Percentiles rank a stretch among this genome's conserved stretches.
Evolutionary conservation across 768 basidiomycete species (phyloP).

Genomic region (Tephrocybe sp.): DNA sequence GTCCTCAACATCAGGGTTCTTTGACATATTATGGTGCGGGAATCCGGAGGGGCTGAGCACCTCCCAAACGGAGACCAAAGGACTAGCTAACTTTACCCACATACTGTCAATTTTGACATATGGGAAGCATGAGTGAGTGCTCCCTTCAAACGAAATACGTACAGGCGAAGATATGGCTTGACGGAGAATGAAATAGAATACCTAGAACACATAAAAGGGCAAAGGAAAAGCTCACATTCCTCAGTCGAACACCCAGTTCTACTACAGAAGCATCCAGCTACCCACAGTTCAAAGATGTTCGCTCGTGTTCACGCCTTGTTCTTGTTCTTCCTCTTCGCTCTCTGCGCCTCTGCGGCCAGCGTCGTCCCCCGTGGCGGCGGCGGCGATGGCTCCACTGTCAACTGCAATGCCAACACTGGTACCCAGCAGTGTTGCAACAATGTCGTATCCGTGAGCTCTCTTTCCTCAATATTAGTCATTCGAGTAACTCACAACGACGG

Average conservation of each 20-base stretch:
- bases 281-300: slow-evolving; percentile 10
- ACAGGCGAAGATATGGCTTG: background rate
- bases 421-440: slow-evolving; percentile 8
- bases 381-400: background rate
- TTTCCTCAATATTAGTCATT: background rate
- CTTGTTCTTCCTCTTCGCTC: slow-evolving; percentile 12
- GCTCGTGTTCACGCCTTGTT: slow-evolving; percentile 8
- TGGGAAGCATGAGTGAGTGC: background rate
- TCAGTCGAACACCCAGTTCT: slow-evolving; percentile 13
- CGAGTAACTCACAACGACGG: background rate
- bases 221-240: background rate
- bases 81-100: background rate
- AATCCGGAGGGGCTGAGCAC: no score
- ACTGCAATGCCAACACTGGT: slow-evolving; percentile 3
- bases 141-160: background rate
- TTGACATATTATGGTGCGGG: background rate
- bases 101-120: slow-evolving; percentile 8
- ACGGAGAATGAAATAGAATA: background rate
- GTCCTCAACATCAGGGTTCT: background rate
- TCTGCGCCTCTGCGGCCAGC: slow-evolving; percentile 15
- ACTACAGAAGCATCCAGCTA: slow-evolving; percentile 5
- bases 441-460: background rate
- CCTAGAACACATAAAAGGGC: slow-evolving; percentile 6
- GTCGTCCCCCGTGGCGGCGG: slow-evolving; percentile 5
- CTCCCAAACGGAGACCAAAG: no score